Base-by-base conservation (phyloP, 2,329 filamentous ascomycete species). In the Diaporthe longicolla region DNA sequence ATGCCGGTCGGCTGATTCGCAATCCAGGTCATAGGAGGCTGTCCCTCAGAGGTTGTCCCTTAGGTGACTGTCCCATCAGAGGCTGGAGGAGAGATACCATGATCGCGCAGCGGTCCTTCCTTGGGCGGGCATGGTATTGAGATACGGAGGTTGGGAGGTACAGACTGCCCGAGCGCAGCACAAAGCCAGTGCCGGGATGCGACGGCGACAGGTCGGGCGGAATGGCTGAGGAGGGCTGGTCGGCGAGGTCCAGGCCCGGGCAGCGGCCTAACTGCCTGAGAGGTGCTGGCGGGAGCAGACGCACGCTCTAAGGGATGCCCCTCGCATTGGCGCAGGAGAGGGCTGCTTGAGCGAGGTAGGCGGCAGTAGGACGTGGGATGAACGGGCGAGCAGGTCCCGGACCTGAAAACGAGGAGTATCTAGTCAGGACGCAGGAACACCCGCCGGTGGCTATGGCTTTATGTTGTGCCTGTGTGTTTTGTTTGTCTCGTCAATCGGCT, bases 251-350 rank as follows among this genome's bases (percentile, higher is more conserved):
- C 29, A 52, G 59, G 63, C 63, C 29, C 35, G 45, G 29, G 43
- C 63, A 32, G 37, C 45, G 63, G 63, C 32, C 15, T 21, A 19
- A 19, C 40, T 17, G 40, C 21, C 13, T 26, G 24, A 54, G 63
- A 40, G n/a, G 48, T 45, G 65, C 70, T 74, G 68, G 59, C 40
- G 40, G 59, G 15, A 63, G 40, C 21, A 40, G 59, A 19, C 59
- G 59, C 72, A 74, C 54, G 40, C 68, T 52, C 17, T 29, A 71
- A 37, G 32, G 26, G 29, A 48, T 40, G 55, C 54, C 63, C 73
- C 70, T 73, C 54, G 54, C 61, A 72, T 48, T 66, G 73, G 61
- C 73, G 45, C 50, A 57, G 68, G 61, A 65, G n/a, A 72, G 29
- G 40, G 69, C 52, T 69, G 61, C 68, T 19, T 21, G 69, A 71